phyloP scores from a whole-genome alignment of 495 filamentous ascomycete genomes.

The Tuber borchii region DNA sequence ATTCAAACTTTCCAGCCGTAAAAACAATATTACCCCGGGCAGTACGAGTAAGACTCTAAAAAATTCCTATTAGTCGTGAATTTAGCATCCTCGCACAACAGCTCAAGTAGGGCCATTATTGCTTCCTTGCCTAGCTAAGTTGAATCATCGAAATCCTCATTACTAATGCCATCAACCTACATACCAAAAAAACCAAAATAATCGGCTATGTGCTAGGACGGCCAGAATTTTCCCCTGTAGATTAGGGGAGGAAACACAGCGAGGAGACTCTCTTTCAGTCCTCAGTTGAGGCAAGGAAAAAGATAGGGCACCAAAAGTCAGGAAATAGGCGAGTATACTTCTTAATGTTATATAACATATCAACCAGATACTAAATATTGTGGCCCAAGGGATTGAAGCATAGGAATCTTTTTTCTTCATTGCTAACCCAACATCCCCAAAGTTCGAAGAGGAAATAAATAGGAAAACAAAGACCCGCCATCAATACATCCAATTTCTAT shows the following conservation, averaged over 20 bases:
- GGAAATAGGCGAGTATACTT: neutral
- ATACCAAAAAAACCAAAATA: too few relatives aligned
- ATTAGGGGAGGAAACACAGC: too few relatives aligned
- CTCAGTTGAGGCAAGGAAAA: too few relatives aligned
- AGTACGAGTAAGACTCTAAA: conserved; percentile 18
- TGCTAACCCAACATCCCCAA: neutral
- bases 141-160: too few relatives aligned
- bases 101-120: too few relatives aligned
- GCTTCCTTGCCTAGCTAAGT: too few relatives aligned
- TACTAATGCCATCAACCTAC: too few relatives aligned
- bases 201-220: too few relatives aligned
- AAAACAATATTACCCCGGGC: conserved; percentile 10
- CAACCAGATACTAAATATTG: neutral
- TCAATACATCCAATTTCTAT: too few relatives aligned
- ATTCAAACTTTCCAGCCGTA: neutral
- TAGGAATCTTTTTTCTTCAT: neutral
- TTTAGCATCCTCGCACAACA: neutral
- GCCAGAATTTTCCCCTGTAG: too few relatives aligned
- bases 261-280: too few relatives aligned
- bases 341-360: neutral
- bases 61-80: conserved; percentile 11
- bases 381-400: neutral
- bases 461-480: neutral
- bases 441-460: neutral
- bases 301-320: neutral